Evolutionary conservation across 148 eudicot genomes (phyloP).

Genomic region (Chenopodium album): DNA sequence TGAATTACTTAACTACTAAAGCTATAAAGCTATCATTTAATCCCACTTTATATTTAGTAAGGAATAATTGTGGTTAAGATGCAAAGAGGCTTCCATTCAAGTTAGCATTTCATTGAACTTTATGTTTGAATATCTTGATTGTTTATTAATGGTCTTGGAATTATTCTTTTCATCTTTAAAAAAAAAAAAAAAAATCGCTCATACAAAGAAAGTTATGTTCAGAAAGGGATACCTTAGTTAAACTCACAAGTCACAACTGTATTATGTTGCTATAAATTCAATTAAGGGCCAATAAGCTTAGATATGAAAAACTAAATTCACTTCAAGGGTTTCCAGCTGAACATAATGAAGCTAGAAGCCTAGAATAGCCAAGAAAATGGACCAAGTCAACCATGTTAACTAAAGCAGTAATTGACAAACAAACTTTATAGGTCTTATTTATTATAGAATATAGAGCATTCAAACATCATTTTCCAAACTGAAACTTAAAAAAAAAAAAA

Average conservation of each 20-base stretch:
- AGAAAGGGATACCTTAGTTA: not conserved
- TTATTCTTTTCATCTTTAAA: not conserved
- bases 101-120: not conserved
- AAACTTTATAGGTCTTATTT: slow-evolving; percentile 11
- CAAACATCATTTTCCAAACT: slow-evolving; percentile 4
- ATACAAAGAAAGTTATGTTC: not conserved
- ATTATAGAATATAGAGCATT: not conserved
- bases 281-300: not conserved
- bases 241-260: not conserved
- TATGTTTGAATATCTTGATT: slow-evolving; percentile 2
- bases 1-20: not conserved
- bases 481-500: not conserved
- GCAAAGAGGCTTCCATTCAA: not conserved
- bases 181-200: not conserved
- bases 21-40: no score
- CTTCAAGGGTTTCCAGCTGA: not conserved
- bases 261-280: not conserved
- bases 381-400: not conserved
- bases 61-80: not conserved
- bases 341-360: not conserved
- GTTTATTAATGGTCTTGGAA: not conserved
- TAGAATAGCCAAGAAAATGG: not conserved
- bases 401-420: not conserved
- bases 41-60: not conserved
- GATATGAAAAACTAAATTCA: not conserved